Evolutionary conservation across 2,329 filamentous ascomycete genomes (phyloP).

Genomic region (Cytospora schulzeri): DNA sequence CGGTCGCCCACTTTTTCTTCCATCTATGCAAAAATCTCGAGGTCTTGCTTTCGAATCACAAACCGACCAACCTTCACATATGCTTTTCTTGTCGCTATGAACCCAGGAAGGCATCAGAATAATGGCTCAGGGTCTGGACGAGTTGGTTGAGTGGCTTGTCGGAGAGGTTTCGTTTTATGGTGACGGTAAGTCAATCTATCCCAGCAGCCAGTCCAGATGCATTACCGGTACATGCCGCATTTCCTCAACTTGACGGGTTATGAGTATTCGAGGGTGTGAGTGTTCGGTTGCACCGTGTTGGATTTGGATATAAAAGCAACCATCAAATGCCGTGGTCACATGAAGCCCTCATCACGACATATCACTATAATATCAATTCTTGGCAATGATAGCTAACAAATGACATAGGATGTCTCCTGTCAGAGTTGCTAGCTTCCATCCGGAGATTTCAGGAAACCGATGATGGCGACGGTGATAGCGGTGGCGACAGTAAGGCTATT

Average conservation of each 20-base stretch:
- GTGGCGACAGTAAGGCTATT: background rate
- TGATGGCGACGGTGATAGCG: constrained; percentile 1
- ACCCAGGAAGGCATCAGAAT: constrained; percentile 29
- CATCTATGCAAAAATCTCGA: constrained; percentile 24
- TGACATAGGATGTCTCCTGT: constrained; percentile 27
- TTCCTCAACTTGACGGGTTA: background rate
- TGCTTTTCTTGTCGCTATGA: constrained; percentile 31
- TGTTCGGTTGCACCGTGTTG: background rate
- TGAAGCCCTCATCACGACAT: background rate
- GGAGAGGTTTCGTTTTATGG: constrained; percentile 48
- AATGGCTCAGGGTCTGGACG: constrained; percentile 46
- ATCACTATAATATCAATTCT: background rate
- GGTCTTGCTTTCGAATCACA: constrained; percentile 28
- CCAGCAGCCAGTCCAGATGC: background rate
- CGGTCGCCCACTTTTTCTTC: constrained; percentile 4
- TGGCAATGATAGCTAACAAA: constrained; percentile 14
- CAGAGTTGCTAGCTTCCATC: constrained; percentile 31
- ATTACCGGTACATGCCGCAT: background rate
- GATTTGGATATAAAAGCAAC: background rate
- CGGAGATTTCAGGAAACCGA: constrained; percentile 26
- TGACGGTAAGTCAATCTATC: constrained; percentile 40
- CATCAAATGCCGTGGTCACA: background rate
- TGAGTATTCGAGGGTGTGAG: background rate
- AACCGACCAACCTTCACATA: constrained; percentile 28
- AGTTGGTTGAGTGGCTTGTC: constrained; percentile 48